phyloP scores from a whole-genome alignment of 805 yeast species.

The Zygosaccharomyces bisporus region DNA sequence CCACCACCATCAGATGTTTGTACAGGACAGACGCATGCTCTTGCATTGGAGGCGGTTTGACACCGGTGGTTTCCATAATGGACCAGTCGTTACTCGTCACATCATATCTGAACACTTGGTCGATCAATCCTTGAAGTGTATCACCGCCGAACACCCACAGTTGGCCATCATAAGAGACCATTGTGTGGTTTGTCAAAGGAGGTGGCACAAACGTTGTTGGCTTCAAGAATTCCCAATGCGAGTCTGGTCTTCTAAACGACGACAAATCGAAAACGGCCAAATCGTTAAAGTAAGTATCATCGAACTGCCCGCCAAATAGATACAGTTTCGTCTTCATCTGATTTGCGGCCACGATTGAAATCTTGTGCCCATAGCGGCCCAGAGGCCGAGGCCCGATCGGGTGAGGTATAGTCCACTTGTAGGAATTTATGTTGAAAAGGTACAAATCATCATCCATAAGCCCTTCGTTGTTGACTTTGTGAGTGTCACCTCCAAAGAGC shows the following conservation, averaged over 20 bases:
- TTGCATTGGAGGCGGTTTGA: slow-evolving; percentile 75
- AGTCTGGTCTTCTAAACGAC: slow-evolving; percentile 74
- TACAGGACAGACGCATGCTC: slow-evolving; percentile 86
- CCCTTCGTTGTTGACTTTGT: slow-evolving; percentile 68
- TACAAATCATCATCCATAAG: slow-evolving; percentile 87
- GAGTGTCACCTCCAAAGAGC: slow-evolving; percentile 95
- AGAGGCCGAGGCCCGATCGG: slow-evolving; percentile 74
- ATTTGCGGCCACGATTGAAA: slow-evolving; percentile 65
- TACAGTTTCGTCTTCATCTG: slow-evolving; percentile 60
- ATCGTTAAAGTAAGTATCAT: slow-evolving; percentile 77
- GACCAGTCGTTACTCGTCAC: slow-evolving; percentile 68
- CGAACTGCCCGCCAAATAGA: slow-evolving; percentile 93
- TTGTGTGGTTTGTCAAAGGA: slow-evolving; percentile 86
- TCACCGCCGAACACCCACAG: slow-evolving; percentile 92
- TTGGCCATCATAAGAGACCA: slow-evolving; percentile 73
- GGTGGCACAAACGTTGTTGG: slow-evolving; percentile 55
- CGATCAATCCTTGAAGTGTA: slow-evolving; percentile 63
- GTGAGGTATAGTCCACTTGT: slow-evolving; percentile 75
- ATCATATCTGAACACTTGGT: slow-evolving; percentile 79
- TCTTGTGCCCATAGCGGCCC: slow-evolving; percentile 93
- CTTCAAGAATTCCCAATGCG: slow-evolving; percentile 74
- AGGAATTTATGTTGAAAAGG: slow-evolving; percentile 73
- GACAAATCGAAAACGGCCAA: slow-evolving; percentile 82
- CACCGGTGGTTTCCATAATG: slow-evolving; percentile 52
- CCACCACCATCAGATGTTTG: slow-evolving; percentile 72